Conservation (phyloP, 495 filamentous ascomycete genomes). For the Penicillium daleae region DNA sequence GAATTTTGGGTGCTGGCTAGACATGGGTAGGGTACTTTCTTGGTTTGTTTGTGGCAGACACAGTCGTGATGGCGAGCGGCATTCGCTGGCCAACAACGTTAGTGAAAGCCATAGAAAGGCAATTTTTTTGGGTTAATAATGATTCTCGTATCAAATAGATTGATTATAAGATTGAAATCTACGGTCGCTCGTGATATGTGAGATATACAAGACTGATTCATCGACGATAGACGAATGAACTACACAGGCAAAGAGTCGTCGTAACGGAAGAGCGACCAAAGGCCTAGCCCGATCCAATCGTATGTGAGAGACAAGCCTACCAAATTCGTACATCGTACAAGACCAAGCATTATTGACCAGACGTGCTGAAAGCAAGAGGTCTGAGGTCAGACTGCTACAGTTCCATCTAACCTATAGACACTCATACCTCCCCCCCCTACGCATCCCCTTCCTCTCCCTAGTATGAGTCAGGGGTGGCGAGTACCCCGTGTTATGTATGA, state of each 20-base stretch:
- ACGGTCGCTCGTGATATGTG: not conserved
- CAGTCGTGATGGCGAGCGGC: conserved; percentile 8
- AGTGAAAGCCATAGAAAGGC: not conserved
- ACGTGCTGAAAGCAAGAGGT: conserved; percentile 4
- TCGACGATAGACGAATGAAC: not conserved
- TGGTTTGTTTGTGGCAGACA: not conserved
- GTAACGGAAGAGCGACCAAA: not conserved
- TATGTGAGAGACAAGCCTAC: not conserved
- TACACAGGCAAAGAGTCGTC: not conserved
- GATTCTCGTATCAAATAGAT: not conserved
- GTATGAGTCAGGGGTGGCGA: conserved; percentile 18
- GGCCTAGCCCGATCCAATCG: conserved; percentile 2
- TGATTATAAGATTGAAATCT: not conserved
- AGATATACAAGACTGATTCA: not conserved
- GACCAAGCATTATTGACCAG: not conserved
- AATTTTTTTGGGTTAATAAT: not conserved
- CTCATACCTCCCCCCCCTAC: not conserved
- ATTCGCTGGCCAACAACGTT: not conserved
- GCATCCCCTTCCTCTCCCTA: conserved; percentile 7
- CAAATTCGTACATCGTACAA: not conserved
- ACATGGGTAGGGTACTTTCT: not conserved
- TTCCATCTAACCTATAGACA: not conserved
- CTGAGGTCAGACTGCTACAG: conserved; percentile 16
- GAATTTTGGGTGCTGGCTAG: not conserved
- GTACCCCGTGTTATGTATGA: not conserved